Evolutionary conservation across 495 filamentous ascomycete genomes (phyloP).

Genomic region (Cenococcum geophilum): DNA sequence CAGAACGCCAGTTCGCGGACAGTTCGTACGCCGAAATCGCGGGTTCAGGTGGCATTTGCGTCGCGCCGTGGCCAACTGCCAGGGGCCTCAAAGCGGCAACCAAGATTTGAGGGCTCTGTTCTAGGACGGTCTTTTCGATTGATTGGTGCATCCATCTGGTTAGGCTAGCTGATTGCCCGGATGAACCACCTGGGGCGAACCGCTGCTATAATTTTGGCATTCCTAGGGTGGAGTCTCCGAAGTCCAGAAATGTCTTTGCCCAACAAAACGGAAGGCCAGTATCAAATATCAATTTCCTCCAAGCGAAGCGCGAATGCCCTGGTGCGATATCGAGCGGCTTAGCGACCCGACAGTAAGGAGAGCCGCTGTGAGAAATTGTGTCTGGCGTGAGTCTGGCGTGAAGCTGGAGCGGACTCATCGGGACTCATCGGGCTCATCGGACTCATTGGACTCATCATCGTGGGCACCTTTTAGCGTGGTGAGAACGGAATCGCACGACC

Average conservation of each 20-base stretch:
- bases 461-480: background rate
- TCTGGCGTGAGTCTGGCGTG: slow-evolving; percentile 6
- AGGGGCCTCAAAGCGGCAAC: background rate
- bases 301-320: background rate
- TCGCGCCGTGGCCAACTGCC: background rate
- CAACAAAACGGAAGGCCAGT: background rate
- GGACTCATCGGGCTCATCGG: background rate
- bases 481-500: background rate
- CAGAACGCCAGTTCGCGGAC: background rate
- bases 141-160: background rate
- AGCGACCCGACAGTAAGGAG: background rate
- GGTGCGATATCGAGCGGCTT: background rate
- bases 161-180: background rate
- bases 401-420: background rate
- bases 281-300: background rate
- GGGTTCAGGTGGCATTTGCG: background rate
- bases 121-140: slow-evolving; percentile 6
- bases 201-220: background rate
- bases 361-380: background rate
- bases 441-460: background rate
- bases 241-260: background rate
- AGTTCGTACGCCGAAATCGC: background rate
- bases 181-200: background rate
- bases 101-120: background rate
- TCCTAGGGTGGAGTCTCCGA: background rate